Percentiles rank a stretch among this genome's conserved stretches.
Evolutionary conservation across 805 yeast genomes (phyloP).

Genomic region (Candida succiphila): DNA sequence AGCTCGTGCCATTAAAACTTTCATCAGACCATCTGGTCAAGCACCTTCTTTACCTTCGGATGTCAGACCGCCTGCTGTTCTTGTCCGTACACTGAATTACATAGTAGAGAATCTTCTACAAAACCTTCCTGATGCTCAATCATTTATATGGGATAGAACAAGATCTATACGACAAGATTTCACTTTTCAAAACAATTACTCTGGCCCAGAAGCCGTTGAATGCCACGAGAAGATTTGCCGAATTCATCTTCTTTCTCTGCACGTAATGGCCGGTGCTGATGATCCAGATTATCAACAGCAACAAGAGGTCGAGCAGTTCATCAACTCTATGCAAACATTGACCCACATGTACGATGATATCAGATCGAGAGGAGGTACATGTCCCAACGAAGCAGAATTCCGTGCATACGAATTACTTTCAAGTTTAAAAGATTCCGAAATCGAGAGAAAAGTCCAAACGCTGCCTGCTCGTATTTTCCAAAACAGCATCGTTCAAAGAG

Average conservation of each 20-base stretch:
- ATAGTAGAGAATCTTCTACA: conserved; percentile 55
- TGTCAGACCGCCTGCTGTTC: conserved; percentile 82
- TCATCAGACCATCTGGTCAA: conserved; percentile 95
- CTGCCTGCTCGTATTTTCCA: conserved; percentile 49
- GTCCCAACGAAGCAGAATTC: conserved; percentile 88
- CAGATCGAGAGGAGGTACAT: conserved; percentile 53
- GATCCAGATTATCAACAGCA: conserved; percentile 76
- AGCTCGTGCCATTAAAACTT: conserved; percentile 72
- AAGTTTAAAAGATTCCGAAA: conserved; percentile 75
- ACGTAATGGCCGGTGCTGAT: conserved; percentile 69
- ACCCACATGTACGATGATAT: conserved; percentile 81
- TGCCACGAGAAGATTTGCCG: conserved; percentile 90
- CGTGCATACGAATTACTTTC: conserved; percentile 78
- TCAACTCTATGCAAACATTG: conserved; percentile 81
- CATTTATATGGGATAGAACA: conserved; percentile 95
- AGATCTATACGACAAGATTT: conserved; percentile 95
- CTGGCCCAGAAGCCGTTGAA: conserved; percentile 87
- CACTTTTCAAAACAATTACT: conserved; percentile 88
- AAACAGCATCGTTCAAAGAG: conserved; percentile 54
- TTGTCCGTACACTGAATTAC: conserved; percentile 59
- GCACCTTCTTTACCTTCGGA: conserved; percentile 97
- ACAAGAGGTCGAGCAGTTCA: conserved; percentile 91
- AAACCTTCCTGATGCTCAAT: conserved; percentile 72
- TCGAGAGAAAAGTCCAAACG: conserved; percentile 64
- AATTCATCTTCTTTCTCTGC: conserved; percentile 73